Percentiles rank a stretch among this genome's conserved stretches.
These are phyloP conservation scores for Epichloe scottii DNA, from an alignment of 2,329 filamentous ascomycete genomes.

Conservation along the genomic window DNA sequence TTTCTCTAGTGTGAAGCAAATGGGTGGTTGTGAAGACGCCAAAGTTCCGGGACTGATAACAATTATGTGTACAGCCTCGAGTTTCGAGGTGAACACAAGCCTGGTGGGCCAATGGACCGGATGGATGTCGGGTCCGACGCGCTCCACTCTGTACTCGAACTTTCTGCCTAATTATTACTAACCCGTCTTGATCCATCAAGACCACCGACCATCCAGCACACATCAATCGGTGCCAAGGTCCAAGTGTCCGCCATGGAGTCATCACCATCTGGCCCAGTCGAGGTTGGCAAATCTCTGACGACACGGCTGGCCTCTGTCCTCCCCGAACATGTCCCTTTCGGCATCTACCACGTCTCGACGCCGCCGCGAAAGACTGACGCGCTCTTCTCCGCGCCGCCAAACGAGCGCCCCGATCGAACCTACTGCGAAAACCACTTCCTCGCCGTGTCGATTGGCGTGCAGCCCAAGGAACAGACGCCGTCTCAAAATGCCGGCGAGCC, in stretches of 20 bases:
- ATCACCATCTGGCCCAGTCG: neutral
- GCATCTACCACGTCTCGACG: constrained; percentile 77
- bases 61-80: too few species aligned
- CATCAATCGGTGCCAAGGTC: neutral
- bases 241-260: neutral
- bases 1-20: too few species aligned
- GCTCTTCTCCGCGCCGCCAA: constrained; percentile 68
- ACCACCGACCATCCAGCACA: neutral
- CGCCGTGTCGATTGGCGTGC: constrained; percentile 33
- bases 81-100: too few species aligned
- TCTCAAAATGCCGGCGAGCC: constrained; percentile 5
- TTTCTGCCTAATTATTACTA: too few species aligned
- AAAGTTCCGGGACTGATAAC: too few species aligned
- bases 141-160: too few species aligned
- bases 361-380: constrained; percentile 62
- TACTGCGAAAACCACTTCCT: constrained; percentile 77
- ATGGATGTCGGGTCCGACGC: too few species aligned
- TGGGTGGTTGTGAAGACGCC: too few species aligned
- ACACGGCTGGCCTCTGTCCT: constrained; percentile 33
- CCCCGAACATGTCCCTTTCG: constrained; percentile 45
- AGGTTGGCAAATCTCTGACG: neutral
- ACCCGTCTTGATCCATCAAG: too few species aligned
- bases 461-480: neutral
- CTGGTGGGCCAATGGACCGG: too few species aligned
- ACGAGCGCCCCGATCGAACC: constrained; percentile 60